These are phyloP conservation scores for Fallopia convolvulus DNA, from an alignment of 148 eudicot genomes.

Conservation along the genomic window DNA sequence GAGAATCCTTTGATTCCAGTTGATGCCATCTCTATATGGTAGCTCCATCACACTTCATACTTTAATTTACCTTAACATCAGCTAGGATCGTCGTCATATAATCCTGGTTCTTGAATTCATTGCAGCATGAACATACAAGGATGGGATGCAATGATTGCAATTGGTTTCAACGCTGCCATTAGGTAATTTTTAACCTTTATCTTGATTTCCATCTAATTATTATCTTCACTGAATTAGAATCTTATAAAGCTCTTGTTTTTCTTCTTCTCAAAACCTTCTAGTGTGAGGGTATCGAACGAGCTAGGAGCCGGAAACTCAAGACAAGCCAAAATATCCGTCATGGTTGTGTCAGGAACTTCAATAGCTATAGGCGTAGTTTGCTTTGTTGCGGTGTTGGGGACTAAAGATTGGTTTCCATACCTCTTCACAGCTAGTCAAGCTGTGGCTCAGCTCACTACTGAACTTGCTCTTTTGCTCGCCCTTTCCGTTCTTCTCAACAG, in stretches of 20 bases:
- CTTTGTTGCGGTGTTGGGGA: constrained; percentile 10
- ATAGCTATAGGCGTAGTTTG: constrained; percentile 17
- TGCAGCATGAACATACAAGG: constrained; percentile 31
- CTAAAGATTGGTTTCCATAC: constrained; percentile 22
- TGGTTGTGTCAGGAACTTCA: constrained; percentile 18
- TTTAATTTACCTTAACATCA: neutral
- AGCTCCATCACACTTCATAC: neutral
- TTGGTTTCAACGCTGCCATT: constrained; percentile 35
- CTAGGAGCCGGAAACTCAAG: constrained; percentile 54
- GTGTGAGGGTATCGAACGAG: constrained; percentile 61
- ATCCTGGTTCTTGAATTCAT: neutral
- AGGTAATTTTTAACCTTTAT: constrained; percentile 18
- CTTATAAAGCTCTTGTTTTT: neutral
- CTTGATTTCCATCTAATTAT: neutral
- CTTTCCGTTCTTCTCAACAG: constrained; percentile 24
- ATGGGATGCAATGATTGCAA: constrained; percentile 32
- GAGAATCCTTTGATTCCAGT: constrained; percentile 33
- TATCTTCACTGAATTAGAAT: neutral
- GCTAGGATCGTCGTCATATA: neutral
- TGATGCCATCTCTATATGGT: constrained; percentile 45
- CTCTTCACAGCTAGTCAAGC: constrained; percentile 21
- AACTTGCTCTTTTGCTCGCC: constrained; percentile 24
- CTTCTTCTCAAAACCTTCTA: constrained; percentile 7
- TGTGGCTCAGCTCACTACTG: constrained; percentile 18
- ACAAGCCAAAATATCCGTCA: constrained; percentile 39